phyloP scores from a whole-genome alignment of 1,284 basidiomycete genomes.

The Marasmius sp. region DNA sequence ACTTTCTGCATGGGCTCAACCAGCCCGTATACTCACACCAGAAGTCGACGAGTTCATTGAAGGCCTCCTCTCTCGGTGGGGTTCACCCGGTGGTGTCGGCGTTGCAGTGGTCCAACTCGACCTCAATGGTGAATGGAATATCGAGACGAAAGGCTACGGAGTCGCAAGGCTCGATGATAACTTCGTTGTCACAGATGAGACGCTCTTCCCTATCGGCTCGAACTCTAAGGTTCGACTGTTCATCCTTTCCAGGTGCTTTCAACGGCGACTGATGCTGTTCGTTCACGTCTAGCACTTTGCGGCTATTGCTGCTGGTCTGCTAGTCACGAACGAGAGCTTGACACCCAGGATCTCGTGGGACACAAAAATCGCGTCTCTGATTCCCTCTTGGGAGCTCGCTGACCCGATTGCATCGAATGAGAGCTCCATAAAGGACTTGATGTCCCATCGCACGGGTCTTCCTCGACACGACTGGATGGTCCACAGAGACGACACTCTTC shows the following conservation, averaged over 20 bases:
- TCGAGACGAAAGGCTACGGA: constrained; percentile 23
- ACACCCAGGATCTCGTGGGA: constrained; percentile 23
- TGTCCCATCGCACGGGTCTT: constrained; percentile 26
- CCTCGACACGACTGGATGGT: constrained; percentile 19
- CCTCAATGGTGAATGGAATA: constrained; percentile 14
- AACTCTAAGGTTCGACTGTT: constrained; percentile 19
- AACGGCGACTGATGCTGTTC: no score
- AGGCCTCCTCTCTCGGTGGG: constrained; percentile 14
- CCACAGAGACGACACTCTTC: neutral
- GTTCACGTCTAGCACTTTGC: constrained; percentile 20
- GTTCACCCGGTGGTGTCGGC: constrained; percentile 18
- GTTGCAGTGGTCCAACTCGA: constrained; percentile 18
- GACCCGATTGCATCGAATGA: constrained; percentile 20
- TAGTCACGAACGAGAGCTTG: constrained; percentile 24
- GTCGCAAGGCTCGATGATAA: constrained; percentile 12
- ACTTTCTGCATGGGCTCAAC: neutral
- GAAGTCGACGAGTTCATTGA: constrained; percentile 16
- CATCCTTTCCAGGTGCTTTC: no score
- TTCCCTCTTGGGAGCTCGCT: constrained; percentile 21
- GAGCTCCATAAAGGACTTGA: constrained; percentile 23
- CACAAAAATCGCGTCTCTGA: constrained; percentile 21
- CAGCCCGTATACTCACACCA: neutral
- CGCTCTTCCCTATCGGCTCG: constrained; percentile 22
- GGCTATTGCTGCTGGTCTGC: constrained; percentile 22
- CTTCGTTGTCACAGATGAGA: constrained; percentile 17